Evolutionary conservation across 352 stramenopile genomes (phyloP), one percentile per base, ranked within the genome.

Genomic region (Pythium vanterpoolii): DNA sequence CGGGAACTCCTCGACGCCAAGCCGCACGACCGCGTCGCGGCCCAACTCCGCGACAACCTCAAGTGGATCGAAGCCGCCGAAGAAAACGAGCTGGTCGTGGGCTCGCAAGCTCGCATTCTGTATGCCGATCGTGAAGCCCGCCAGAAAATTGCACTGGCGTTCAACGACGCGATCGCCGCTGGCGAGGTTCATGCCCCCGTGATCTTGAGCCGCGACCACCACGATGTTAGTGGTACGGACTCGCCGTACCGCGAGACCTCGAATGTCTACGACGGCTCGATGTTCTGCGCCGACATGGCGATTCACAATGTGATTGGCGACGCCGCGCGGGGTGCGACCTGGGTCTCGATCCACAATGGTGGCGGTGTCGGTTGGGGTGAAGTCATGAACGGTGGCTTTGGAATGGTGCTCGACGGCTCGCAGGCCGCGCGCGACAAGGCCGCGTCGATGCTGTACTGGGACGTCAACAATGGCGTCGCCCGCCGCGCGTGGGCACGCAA

Each of bases 301-400:
- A 86, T 96, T 57, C 87, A 96, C 60, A 96, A 96, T 68, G 83
- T 89, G 30, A 85, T 96, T 26, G 87, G 87, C 8, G 86, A 96
- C 63, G 82, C 84, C 18, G 79, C 86, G 26, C 83, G 87, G 44
- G 87, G 87, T 9, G 84, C 86, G 40, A 96, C 87, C 26, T 96
- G 86, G 86, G 80, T 96, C 26, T 77, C 82, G 26, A 82, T 96
- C 62, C 87, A 96, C 73, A 96, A 96, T 66, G 85, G 87, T 47
- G 87, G 87, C n/a, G 87, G 87, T 26, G 78, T 90, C 33, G 87
- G 87, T 63, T 96, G 87, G 86, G 87, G 87, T 28, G 81, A 96
- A 61, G 86, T 95, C 53, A 93, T 86, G 64, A 96, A 96, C 69
- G 87, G 87, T 14, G 87, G 86, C 54, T 96, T 96, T 56, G 87